Evolutionary conservation across 495 filamentous ascomycete genomes (phyloP).

Genomic region (Barbatosphaeria neglecta): DNA sequence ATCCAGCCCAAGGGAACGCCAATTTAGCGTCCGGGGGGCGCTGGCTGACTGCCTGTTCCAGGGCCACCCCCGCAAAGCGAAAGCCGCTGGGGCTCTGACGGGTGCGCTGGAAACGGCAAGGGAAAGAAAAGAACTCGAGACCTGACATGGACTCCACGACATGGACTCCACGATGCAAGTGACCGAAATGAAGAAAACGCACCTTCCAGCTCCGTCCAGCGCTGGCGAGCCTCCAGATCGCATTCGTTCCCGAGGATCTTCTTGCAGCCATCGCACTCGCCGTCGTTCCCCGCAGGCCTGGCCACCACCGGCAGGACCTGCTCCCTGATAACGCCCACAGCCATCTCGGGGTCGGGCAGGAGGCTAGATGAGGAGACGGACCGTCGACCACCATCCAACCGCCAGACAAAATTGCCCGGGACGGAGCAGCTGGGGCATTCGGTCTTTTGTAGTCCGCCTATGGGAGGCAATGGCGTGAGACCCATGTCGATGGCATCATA

Average conservation of each 20-base stretch:
- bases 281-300: conserved; percentile 2
- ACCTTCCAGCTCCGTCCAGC: neutral
- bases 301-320: neutral
- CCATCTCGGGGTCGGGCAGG: conserved; percentile 10
- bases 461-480: neutral
- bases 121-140: too few species aligned
- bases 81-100: too few species aligned
- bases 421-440: neutral
- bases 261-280: conserved; percentile 17
- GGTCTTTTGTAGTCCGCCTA: neutral
- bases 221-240: neutral
- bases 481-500: neutral
- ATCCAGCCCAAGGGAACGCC: neutral
- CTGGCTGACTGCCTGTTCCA: too few species aligned
- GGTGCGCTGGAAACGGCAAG: neutral
- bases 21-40: neutral
- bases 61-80: too few species aligned
- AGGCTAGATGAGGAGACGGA: conserved; percentile 4
- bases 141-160: too few species aligned
- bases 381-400: conserved; percentile 12
- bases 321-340: conserved; percentile 6
- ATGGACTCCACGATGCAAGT: too few species aligned
- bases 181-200: neutral
- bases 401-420: conserved; percentile 14
- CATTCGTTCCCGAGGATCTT: conserved; percentile 11